Base-by-base conservation (phyloP, 2,329 filamentous ascomycete species). In the Fusarium staphyleae region DNA sequence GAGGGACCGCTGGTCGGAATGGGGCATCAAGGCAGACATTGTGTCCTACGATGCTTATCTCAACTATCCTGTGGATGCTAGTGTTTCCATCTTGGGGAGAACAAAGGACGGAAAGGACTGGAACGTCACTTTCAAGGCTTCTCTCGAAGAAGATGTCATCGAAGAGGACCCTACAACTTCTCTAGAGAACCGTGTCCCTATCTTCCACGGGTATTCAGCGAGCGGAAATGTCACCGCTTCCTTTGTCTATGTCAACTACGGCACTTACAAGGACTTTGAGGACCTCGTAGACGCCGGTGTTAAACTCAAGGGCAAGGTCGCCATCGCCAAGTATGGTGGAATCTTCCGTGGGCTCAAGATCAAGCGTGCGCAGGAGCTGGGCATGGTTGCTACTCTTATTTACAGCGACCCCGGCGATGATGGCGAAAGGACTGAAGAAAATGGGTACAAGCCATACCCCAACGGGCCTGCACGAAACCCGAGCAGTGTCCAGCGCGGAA, bases 191-290 rank as follows among this genome's bases (percentile, higher is more conserved):
- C 81, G 91, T 24, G 82, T 98, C 18, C 92, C 93, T 1, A 93
- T 89, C 0, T 98, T 98, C 77, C 93, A 98, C 69, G 95, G 93
- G 46, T 98, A 97, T 73, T 96, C 91, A 4, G 92, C 92, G 4
- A 93, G 81, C 55, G 93, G 93, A 22, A 96, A 98, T 71, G 93
- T 96, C 40, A 97, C 93, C 0, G 91, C 86, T 3, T 84, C 86
- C 12, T 95, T 90, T 62, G 90, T 96, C 26, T 98, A 88, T 68
- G 91, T 90, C 70, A 97, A 97, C 74, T 96, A 95, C 68, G 93
- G 93, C 45, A 95, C 90, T 1, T 96, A 87, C 69, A 77, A 82
- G 60, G 93, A 98, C 70, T 98, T 87, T 62, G 88, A 95, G 65
- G 91, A 96, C 60, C 80, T 98, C 12, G 69, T 88, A 35, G 81